Evolutionary conservation across 1,284 basidiomycete genomes (phyloP), one percentile per base, ranked within the genome.

Genomic region (Ceratobasidium sp.): DNA sequence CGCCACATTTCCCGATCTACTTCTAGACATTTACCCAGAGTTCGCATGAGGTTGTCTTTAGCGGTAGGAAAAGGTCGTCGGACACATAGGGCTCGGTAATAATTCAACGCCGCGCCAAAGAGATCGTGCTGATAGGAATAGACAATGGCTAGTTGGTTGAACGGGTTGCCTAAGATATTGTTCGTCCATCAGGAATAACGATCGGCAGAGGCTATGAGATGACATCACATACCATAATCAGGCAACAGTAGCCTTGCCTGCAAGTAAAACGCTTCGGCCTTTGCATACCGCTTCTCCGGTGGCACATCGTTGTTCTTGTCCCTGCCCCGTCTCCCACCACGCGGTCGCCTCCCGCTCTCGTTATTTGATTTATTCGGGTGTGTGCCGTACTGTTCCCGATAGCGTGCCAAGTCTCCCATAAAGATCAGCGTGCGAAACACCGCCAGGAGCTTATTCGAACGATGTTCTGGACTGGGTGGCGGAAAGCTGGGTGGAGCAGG

Each of bases 81-180:
- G 64, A 97, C 94, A 82, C 96, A 97, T 6, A 99, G 87, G 0
- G 97, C 95, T 53, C 96, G 93, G 83, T 97, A 97, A 85, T 98
- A 97, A 84, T 97, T 93, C 81, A 95, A 91, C 15, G 95, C 87
- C 42, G 95, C 92, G 40, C 88, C 87, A 81, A 98, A 96, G n/a
- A 89, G 88, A 85, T 98, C 96, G 80, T 89, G 89, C 82, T 93
- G 88, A 85, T 97, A 97, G 28, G 93, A 92, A 1, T 96, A 91
- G 40, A 99, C 89, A 67, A 99, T 97, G 0, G 97, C 97, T 39
- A 99, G 91, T 85, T 99, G 97, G 84, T 99, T 97, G 56, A 94
- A 97, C 0, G 97, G 92, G 82, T 97, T 97, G 12, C 95, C 95
- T 77, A 91, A 49, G 9, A 26, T 4, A 23, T 9, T 89, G 15